Base-by-base conservation (phyloP, 2,329 filamentous ascomycete genomes). In the Claviceps africana region DNA sequence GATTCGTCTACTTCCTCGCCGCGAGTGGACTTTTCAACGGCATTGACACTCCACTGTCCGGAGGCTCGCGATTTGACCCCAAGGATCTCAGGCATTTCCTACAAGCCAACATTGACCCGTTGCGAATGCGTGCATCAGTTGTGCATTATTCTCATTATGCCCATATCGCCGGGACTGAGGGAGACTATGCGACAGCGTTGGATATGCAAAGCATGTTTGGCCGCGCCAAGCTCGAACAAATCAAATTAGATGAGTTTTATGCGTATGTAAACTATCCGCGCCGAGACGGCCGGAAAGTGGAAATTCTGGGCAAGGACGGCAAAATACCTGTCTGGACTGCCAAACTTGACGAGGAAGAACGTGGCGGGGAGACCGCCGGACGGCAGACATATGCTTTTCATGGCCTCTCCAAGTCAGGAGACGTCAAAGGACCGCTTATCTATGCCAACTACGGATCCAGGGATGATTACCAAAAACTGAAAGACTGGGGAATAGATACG, bases 181-280 rank as follows among this genome's bases (percentile, higher is more conserved):
- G 93, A 47, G 91, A 94, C 69, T 89, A 85, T 61, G 86, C 85
- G 46, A 75, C 95, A 51, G 91, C 88, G 8, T 79, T 88, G 70
- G 94, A 90, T 72, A 81, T 96, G 51, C 78, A 90, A 66, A 82
- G 81, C 61, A 78, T 85, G 65, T 95, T 96, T 67, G 70, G 72
- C 58, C 76, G 76, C 49, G 82, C 83, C 46, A 78, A 80, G 4
- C 75, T 98, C 62, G 89, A 95, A 59, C 75, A 84, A 53, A 82
- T 95, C 28, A 71, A 74, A 48, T 75, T 88, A 61, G 85, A 95
- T 60, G 80, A 88, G 63, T 95, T 87, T 66, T 77, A 85, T 60
- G 90, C 94, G 17, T 97, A 96, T 64, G 72, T 97, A 61, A 97
- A 97, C 67, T 98, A 95, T 65, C 89, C 93, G 0, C 85, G 76